Evolutionary conservation across 1,284 basidiomycete genomes (phyloP).

Genomic region (Cutaneotrichosporon cavernicola): DNA sequence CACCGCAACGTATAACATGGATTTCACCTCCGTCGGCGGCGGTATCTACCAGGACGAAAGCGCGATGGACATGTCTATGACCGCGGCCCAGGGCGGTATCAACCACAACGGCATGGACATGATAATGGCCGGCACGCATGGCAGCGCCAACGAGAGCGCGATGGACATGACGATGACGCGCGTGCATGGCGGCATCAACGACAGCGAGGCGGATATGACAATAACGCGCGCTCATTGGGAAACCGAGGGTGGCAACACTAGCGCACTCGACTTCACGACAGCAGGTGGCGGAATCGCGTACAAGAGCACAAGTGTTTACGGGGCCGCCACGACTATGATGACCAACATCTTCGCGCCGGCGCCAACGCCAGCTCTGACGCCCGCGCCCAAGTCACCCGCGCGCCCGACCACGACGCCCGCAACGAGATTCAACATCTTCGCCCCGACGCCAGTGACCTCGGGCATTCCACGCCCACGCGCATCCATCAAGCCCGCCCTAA

Average conservation of each 20-base stretch:
- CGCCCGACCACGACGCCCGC: conserved; percentile 12
- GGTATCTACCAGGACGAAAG: conserved; percentile 29
- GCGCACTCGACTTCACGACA: conserved; percentile 13
- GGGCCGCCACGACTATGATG: conserved; percentile 2
- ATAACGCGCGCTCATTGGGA: too few species aligned
- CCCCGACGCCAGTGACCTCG: neutral
- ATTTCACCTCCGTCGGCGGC: conserved; percentile 47
- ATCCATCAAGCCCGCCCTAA: conserved; percentile 4
- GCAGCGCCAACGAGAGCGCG: conserved; percentile 10
- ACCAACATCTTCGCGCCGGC: conserved; percentile 21
- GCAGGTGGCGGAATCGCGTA: conserved; percentile 15
- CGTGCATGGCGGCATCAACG: neutral
- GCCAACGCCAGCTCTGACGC: conserved; percentile 2
- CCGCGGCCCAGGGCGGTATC: conserved; percentile 11
- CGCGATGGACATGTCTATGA: conserved; percentile 31
- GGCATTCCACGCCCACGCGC: neutral
- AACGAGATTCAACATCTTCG: conserved; percentile 16
- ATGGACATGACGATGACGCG: neutral
- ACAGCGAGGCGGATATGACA: neutral
- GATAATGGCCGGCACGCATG: conserved; percentile 6
- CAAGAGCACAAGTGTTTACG: conserved; percentile 14
- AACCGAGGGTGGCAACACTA: conserved; percentile 1
- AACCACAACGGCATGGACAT: conserved; percentile 17
- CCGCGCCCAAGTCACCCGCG: conserved; percentile 2
- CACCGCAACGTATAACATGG: conserved; percentile 32